Percentiles rank a stretch among this genome's conserved stretches.
These are phyloP conservation scores for Plectosphaerella cucumerina DNA, from an alignment of 2,329 filamentous ascomycete genomes.

Conservation along the genomic window DNA sequence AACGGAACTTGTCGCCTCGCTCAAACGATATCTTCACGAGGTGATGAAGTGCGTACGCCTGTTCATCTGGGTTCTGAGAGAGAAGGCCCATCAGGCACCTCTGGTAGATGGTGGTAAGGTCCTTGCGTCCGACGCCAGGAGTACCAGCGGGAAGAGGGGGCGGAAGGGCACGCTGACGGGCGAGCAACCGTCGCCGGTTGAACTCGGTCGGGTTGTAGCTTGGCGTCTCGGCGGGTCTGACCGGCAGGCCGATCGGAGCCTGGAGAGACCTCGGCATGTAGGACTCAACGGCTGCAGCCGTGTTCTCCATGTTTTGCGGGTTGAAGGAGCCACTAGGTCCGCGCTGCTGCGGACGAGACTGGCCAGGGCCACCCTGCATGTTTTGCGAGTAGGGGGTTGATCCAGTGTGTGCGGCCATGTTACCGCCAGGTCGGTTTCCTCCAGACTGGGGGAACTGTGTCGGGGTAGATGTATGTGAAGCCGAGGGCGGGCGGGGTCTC, in stretches of 20 bases:
- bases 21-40: constrained; percentile 94
- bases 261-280: constrained; percentile 65
- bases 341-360: constrained; percentile 14
- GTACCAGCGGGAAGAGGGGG: not conserved
- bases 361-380: not conserved
- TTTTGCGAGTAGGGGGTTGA: not conserved
- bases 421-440: not conserved
- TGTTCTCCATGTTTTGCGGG: constrained; percentile 51
- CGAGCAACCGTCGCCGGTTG: constrained; percentile 47
- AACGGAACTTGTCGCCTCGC: constrained; percentile 91
- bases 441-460: not conserved
- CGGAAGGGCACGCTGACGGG: constrained; percentile 29
- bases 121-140: constrained; percentile 39
- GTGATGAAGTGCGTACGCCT: constrained; percentile 90
- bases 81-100: constrained; percentile 80
- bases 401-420: not conserved
- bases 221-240: constrained; percentile 72
- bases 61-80: constrained; percentile 73
- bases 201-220: constrained; percentile 70
- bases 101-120: constrained; percentile 73
- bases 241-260: constrained; percentile 56
- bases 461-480: not conserved
- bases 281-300: constrained; percentile 57
- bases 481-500: constrained; percentile 55
- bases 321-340: constrained; percentile 45